Evolutionary conservation across 371 early-diverging fungal species (phyloP).

Genomic region (Rhizopus stolonifer): DNA sequence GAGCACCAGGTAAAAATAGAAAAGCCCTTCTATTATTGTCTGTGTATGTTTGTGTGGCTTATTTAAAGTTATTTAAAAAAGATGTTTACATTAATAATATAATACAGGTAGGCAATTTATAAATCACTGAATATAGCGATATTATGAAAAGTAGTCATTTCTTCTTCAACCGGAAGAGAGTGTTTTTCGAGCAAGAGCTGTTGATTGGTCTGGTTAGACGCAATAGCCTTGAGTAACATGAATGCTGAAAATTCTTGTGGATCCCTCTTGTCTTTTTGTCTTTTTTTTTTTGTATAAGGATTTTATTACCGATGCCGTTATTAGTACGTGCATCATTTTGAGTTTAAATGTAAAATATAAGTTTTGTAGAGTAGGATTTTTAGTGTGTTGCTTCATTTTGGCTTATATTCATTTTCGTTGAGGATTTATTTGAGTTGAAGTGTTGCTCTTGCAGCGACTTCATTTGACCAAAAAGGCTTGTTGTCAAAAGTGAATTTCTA

Average conservation of each 20-base stretch:
- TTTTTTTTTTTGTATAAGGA: too few species aligned
- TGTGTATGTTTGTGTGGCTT: not conserved
- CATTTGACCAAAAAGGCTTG: too few species aligned
- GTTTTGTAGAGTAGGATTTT: too few species aligned
- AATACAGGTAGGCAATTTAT: not conserved
- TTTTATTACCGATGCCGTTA: too few species aligned
- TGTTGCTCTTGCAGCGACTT: too few species aligned
- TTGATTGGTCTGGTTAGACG: not conserved
- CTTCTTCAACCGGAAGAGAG: slow-evolving; percentile 3
- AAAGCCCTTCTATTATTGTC: not conserved
- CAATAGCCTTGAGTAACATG: not conserved
- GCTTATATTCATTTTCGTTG: too few species aligned
- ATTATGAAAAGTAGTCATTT: slow-evolving; percentile 5
- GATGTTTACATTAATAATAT: not conserved
- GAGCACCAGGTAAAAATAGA: not conserved
- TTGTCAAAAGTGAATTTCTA: too few species aligned
- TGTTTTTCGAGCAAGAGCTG: not conserved
- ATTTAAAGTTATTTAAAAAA: too few species aligned
- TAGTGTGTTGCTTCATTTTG: too few species aligned
- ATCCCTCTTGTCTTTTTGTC: not conserved
- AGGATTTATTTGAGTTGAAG: too few species aligned
- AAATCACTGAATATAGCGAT: slow-evolving; percentile 4
- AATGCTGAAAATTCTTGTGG: not conserved
- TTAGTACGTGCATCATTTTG: too few species aligned
- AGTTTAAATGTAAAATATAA: too few species aligned